Percentiles rank a stretch among this genome's conserved stretches.
phyloP scores from a whole-genome alignment of 2,329 filamentous ascomycete species.

The Neonectria faginata region DNA sequence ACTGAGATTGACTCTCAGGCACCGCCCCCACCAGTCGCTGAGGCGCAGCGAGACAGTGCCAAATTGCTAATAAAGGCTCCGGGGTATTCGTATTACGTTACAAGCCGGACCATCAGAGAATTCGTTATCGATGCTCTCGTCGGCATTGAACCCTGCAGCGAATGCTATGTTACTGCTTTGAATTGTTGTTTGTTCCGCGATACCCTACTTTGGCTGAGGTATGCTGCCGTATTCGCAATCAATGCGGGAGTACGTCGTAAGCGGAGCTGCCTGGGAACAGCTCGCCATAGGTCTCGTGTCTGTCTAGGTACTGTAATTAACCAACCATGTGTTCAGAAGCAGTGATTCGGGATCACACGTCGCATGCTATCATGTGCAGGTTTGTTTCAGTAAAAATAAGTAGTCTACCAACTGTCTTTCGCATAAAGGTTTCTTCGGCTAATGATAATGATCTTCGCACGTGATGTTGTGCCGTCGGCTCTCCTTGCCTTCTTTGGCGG shows the following conservation, averaged over 20 bases:
- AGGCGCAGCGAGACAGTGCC: constrained; percentile 9
- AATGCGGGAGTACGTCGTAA: neutral
- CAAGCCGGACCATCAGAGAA: neutral
- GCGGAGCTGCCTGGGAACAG: neutral
- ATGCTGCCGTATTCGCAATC: neutral
- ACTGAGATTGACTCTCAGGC: constrained; percentile 15
- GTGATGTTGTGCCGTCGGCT: constrained; percentile 40
- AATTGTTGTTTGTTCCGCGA: neutral
- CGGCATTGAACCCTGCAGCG: neutral
- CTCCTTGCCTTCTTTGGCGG: constrained; percentile 35
- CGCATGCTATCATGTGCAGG: constrained; percentile 6
- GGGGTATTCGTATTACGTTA: neutral
- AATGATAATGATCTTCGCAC: constrained; percentile 23
- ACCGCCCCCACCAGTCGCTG: constrained; percentile 18
- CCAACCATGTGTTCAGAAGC: neutral
- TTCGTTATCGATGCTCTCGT: neutral
- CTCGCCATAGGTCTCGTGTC: neutral
- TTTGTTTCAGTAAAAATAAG: neutral
- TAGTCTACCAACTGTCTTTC: too few species aligned
- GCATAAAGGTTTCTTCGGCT: constrained; percentile 5
- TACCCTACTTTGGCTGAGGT: neutral
- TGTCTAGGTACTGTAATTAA: neutral
- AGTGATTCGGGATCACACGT: neutral
- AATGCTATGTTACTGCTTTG: neutral
- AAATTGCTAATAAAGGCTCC: neutral